These are phyloP conservation scores for Trichosanthes truncata DNA, from an alignment of 306 rosid species.

Conservation along the genomic window DNA sequence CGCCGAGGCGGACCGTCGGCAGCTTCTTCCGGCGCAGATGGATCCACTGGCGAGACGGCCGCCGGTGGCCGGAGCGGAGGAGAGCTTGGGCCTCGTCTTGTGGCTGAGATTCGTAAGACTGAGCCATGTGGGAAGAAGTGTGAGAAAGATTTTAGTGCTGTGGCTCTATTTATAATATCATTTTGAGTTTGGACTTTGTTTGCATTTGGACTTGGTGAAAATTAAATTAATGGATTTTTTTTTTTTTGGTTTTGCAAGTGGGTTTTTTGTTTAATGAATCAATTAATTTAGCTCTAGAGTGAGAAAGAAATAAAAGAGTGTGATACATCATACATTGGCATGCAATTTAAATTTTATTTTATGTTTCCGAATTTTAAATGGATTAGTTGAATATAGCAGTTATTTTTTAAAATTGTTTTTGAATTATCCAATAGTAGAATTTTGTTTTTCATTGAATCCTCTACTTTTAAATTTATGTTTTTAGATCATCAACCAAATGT, in stretches of 20 bases:
- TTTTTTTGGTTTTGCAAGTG: background rate
- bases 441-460: too few species aligned
- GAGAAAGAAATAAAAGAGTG: background rate
- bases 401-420: too few species aligned
- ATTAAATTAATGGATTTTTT: background rate
- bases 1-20: constrained; percentile 32
- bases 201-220: background rate
- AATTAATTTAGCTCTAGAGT: background rate
- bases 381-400: too few species aligned
- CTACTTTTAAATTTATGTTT: too few species aligned
- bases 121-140: constrained; percentile 24
- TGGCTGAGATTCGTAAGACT: constrained; percentile 11
- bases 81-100: constrained; percentile 1
- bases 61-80: background rate
- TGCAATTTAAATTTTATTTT: too few species aligned
- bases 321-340: too few species aligned
- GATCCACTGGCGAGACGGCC: constrained; percentile 21
- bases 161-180: background rate
- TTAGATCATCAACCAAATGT: too few species aligned
- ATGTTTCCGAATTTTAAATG: too few species aligned
- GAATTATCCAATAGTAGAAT: too few species aligned
- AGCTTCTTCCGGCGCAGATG: constrained; percentile 30
- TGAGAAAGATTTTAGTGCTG: background rate
- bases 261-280: background rate
- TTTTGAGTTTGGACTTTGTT: too few species aligned